These are phyloP conservation scores for Hamigera avellanea DNA, from an alignment of 495 filamentous ascomycete species.

Conservation along the genomic window DNA sequence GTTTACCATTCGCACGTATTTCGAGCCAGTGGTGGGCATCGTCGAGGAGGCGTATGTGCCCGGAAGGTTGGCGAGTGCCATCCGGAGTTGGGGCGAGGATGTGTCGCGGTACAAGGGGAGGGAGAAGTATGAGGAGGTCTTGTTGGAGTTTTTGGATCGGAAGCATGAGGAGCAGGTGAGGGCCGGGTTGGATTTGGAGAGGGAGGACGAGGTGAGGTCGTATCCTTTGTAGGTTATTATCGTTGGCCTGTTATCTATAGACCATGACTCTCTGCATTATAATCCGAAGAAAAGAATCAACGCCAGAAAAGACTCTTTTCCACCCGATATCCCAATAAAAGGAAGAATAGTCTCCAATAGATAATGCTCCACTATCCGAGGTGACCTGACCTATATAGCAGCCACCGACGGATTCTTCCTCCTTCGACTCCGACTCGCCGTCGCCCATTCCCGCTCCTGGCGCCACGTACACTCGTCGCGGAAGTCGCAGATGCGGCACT, in stretches of 20 bases:
- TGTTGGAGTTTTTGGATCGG: conserved; percentile 72
- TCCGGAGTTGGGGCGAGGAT: conserved; percentile 81
- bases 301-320: too few relatives aligned
- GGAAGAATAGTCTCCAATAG: too few relatives aligned
- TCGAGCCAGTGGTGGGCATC: conserved; percentile 56
- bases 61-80: conserved; percentile 56
- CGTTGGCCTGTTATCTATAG: too few relatives aligned
- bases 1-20: conserved; percentile 74
- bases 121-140: conserved; percentile 64
- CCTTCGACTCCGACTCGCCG: conserved; percentile 19
- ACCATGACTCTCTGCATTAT: background rate
- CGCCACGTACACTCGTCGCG: conserved; percentile 50
- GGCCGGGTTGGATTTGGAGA: conserved; percentile 47
- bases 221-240: conserved; percentile 34
- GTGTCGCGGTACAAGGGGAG: conserved; percentile 76
- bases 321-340: too few relatives aligned
- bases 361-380: too few relatives aligned
- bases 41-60: conserved; percentile 59
- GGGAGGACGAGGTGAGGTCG: conserved; percentile 44
- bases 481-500: conserved; percentile 63
- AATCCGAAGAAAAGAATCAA: too few relatives aligned
- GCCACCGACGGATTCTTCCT: background rate
- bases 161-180: conserved; percentile 69
- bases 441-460: conserved; percentile 41
- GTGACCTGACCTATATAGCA: too few relatives aligned